These are phyloP conservation scores for Dryas drummondii DNA, from an alignment of 306 rosid genomes.

Conservation along the genomic window DNA sequence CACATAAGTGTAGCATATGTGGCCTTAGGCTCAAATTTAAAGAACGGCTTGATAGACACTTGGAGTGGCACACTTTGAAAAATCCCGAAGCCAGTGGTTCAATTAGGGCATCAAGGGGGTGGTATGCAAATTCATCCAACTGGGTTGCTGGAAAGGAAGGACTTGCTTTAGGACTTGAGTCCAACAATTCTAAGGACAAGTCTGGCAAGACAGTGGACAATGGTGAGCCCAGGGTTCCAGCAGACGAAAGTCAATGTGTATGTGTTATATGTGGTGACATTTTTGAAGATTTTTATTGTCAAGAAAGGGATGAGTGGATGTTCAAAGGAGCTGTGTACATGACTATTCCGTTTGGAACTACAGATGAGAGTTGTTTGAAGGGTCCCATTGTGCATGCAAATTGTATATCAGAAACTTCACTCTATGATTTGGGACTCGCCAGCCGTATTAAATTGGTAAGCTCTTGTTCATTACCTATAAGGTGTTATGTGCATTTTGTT, in stretches of 20 bases:
- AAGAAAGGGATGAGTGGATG: slow-evolving; percentile 72
- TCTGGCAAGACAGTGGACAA: slow-evolving; percentile 23
- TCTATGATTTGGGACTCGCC: slow-evolving; percentile 42
- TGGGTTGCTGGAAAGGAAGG: slow-evolving; percentile 59
- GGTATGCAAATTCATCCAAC: slow-evolving; percentile 56
- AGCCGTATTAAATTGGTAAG: slow-evolving; percentile 49
- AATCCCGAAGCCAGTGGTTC: slow-evolving; percentile 39
- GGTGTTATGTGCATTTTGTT: background rate
- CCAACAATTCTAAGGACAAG: slow-evolving; percentile 30
- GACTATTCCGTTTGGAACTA: slow-evolving; percentile 33
- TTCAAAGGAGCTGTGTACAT: slow-evolving; percentile 69
- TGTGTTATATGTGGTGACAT: slow-evolving; percentile 78
- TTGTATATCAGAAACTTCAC: slow-evolving; percentile 56
- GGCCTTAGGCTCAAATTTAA: slow-evolving; percentile 52
- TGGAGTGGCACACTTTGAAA: slow-evolving; percentile 65
- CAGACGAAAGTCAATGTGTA: slow-evolving; percentile 74
- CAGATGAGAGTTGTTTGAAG: slow-evolving; percentile 22
- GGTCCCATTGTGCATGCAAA: slow-evolving; percentile 80
- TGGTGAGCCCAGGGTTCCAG: slow-evolving; percentile 51
- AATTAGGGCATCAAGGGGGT: slow-evolving; percentile 49
- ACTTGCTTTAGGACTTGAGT: slow-evolving; percentile 35
- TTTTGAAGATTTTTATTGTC: slow-evolving; percentile 77
- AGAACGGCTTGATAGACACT: slow-evolving; percentile 63
- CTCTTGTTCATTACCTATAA: slow-evolving; percentile 7
- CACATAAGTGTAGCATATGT: slow-evolving; percentile 60